Evolutionary conservation across 2,329 filamentous ascomycete genomes (phyloP), one percentile per base, ranked within the genome.

Genomic region (Diaporthe ilicicola): DNA sequence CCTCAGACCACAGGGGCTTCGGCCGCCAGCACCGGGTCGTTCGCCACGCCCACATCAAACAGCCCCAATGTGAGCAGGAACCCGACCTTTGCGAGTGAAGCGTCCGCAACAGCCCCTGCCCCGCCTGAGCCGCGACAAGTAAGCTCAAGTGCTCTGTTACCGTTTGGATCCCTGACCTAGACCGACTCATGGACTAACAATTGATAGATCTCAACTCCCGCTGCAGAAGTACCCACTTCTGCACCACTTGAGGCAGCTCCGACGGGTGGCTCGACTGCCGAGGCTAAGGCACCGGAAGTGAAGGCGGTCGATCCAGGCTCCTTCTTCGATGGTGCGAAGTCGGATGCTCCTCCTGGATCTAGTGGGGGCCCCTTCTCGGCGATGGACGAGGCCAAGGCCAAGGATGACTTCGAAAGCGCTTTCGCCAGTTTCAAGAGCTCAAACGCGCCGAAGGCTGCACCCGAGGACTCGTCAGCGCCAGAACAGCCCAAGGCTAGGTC

Each of bases 391-490:
- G 84, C 84, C 67, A 90, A 89, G 80, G 89, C 90, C 50, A 94
- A 94, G 82, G 91, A 93, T 62, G 94, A 96, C 76, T 96, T 97
- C 75, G 94, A 97, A 78, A 91, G 91, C 72, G 94, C 94, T 1
- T 97, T 97, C 83, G 93, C 92, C 53, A 91, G 91, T 70, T 95
- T 96, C 76, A 85, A 86, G 67, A 85, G 83, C 59, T 82, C 85
- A 59, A 86, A 86, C 72, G 76, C 73, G 8, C 17, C 70, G 75
- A 88, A 88, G 76, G 81, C 79, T 62, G 42, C 71, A 54, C 85
- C 84, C 72, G 84, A 83, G 67, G 85, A 84, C 71, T 74, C 80
- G 6, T 73, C 78, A 8, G 80, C 74, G 22, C 76, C 81, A 42
- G 84, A 84, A 17, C 77, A 80, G n/a, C 78, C 80, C 46, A 87